Conservation (phyloP, 148 eudicot species). For the Silene uniflora region DNA sequence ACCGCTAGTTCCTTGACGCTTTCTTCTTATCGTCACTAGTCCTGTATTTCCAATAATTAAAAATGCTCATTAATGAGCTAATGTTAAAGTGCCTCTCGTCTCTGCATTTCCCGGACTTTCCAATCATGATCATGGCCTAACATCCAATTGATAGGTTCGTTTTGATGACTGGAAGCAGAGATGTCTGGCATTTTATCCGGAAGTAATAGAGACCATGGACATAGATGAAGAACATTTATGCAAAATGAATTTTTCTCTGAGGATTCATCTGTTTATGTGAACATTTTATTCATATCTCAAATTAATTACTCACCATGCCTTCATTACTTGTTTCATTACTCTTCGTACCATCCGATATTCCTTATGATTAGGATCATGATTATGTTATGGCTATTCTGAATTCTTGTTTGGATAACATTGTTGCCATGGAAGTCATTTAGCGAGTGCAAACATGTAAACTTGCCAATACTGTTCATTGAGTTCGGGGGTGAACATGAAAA, state of each 20-base stretch:
- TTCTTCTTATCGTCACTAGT: conserved; percentile 7
- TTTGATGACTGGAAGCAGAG: conserved; percentile 37
- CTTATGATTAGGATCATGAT: neutral
- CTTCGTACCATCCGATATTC: neutral
- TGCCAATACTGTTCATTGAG: no score
- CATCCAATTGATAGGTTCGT: neutral
- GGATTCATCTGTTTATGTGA: conserved; percentile 6
- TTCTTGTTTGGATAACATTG: neutral
- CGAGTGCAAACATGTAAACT: neutral
- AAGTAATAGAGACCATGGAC: conserved; percentile 19
- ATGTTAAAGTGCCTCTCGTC: conserved; percentile 62
- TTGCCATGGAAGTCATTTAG: neutral
- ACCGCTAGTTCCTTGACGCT: conserved; percentile 10
- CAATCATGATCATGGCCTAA: conserved; percentile 11
- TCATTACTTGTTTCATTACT: neutral
- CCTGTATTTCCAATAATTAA: conserved; percentile 30
- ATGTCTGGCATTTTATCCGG: conserved; percentile 67
- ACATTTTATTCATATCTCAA: neutral
- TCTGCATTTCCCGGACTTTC: conserved; percentile 33
- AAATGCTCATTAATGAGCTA: conserved; percentile 23
- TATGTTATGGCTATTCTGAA: neutral
- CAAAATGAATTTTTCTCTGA: conserved; percentile 3
- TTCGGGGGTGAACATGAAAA: no score
- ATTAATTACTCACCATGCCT: neutral
- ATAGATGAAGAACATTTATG: conserved; percentile 10